Evolutionary conservation across 345 rosid genomes (phyloP).

Genomic region (Triadica sebifera): DNA sequence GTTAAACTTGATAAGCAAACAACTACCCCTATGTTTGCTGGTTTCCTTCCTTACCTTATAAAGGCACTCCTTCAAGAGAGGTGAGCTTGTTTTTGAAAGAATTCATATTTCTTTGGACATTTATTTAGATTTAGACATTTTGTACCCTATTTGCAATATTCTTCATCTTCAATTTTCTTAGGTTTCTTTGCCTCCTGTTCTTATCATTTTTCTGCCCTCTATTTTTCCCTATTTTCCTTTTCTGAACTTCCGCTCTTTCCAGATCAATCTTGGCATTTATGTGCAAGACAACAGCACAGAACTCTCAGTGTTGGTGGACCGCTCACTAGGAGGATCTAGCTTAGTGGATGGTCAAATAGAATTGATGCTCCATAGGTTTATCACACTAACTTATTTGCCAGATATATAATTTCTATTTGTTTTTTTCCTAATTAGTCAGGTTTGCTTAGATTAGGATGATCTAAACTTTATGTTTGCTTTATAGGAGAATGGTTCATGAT

Average conservation of each 20-base stretch:
- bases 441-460: conserved; percentile 5
- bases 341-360: conserved; percentile 84
- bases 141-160: neutral
- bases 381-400: neutral
- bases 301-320: conserved; percentile 85
- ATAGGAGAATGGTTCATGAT: conserved; percentile 83
- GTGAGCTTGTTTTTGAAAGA: neutral
- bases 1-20: neutral
- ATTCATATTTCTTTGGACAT: neutral
- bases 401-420: neutral
- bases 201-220: too few species aligned
- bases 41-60: neutral
- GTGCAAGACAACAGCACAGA: conserved; percentile 64
- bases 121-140: neutral
- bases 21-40: neutral
- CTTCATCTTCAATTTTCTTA: neutral
- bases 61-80: neutral
- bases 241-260: conserved; percentile 15
- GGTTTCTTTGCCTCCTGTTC: neutral
- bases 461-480: conserved; percentile 2
- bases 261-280: conserved; percentile 86
- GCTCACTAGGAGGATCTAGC: conserved; percentile 86
- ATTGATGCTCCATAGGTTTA: conserved; percentile 88
- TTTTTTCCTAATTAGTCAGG: conserved; percentile 7
- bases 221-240: neutral